Evolutionary conservation across 441 rosid genomes (phyloP), one percentile per base, ranked within the genome.

Genomic region (Kokia cookei): DNA sequence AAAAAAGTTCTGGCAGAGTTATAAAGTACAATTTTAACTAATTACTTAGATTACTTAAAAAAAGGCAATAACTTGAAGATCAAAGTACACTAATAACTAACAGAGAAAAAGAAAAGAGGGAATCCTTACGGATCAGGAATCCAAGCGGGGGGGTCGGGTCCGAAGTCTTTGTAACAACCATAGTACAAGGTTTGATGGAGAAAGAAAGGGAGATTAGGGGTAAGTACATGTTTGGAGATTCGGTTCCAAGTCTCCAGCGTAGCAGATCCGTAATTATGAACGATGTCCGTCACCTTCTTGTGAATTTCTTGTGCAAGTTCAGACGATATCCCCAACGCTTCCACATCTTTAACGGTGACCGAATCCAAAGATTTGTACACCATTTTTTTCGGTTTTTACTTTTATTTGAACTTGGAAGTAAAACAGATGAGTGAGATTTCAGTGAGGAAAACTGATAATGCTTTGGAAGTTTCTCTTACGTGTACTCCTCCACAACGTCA

Each of bases 71-170:
- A 13, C 10, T 29, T 15, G 61, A 69, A 32, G 48, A 37, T 53
- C 45, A 32, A 54, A 55, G 42, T 37, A 32, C 14, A 63, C 2
- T 13, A 12, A 11, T 9, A 43, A 37, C 17, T 10, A 59, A 64
- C 12, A 12, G 9, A 9, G 7, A 12, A 12, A 7, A 27, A 5
- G 11, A 22, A 9, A 24, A 0, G 37, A 65, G 9, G 7, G 4
- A 15, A 48, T 14, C 57, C 83, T 59, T 86, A 94, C 97, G 85
- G 88, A 79, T 88, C 88, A 74, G 96, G 97, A 19, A 86, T 64
- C 99, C 99, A 94, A 70, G 96, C 92, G 40, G 98, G 93, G 4
- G 96, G 94, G 76, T 93, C 93, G 77, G 93, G 79, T 58, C 98
- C 97, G 73, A 85, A 91, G 76, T 90, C 85, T 71, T 74, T 83